Evolutionary conservation across 2,329 filamentous ascomycete species (phyloP), one percentile per base, ranked within the genome.

Genomic region (Hortaea werneckii): DNA sequence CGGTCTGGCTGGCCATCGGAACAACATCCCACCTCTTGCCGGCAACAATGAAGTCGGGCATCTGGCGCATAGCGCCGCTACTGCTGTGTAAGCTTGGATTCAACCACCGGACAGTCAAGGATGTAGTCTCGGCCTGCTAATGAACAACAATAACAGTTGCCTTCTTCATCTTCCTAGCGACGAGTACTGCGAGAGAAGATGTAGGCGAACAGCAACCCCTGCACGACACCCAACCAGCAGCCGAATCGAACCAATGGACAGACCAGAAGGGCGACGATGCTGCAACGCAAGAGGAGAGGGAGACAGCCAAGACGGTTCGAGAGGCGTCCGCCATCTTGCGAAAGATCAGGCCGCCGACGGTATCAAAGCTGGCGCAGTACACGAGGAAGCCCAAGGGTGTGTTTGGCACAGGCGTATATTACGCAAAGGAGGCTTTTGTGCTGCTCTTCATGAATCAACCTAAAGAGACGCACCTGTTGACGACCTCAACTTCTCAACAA

Each of bases 381-480:
- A 57, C 56, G 35, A 55, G 61, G 47, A 78, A 76, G 59, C 75
- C 78, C 6, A 74, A 74, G 7, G 79, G 80, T 29, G 58, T 83
- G 30, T 49, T 82, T 5, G 76, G 75, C 35, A 71, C 73, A 46
- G 68, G 72, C 34, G 67, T 73, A 52, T 73, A 83, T 67, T 84
- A 83, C 59, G 73, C 74, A 35, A 77, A 78, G 55, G 70, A 81
- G 60, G 65, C 77, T 20, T 79, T 85, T 58, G 74, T 77, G 40
- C 66, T 81, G 29, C 65, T 85, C 12, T 83, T 83, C 60, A 76
- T 83, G 70, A 82, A 82, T 55, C 72, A 74, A 1, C 79, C 79
- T 1, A 64, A 70, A 11, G 64, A 70, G 35, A 66, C 71, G 29
- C 66, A 72, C 6, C 51, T 60, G 37, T 63, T 67, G 4, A 57